phyloP scores from a whole-genome alignment of 306 rosid genomes.

The Citrullus colocynthis region DNA sequence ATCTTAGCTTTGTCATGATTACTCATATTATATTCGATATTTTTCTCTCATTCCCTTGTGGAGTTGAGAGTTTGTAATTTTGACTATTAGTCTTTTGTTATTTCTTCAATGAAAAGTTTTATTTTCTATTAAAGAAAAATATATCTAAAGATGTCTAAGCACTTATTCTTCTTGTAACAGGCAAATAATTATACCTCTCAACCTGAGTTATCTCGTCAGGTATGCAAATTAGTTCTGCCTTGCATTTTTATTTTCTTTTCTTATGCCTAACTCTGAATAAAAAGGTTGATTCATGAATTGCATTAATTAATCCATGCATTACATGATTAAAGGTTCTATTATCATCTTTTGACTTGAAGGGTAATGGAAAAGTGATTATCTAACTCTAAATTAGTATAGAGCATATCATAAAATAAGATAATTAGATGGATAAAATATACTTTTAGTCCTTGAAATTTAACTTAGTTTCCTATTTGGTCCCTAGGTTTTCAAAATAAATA shows the following conservation, averaged over 20 bases:
- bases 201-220: slow-evolving; percentile 85
- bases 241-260: not conserved
- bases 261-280: not conserved
- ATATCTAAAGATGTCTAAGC: not conserved
- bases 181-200: slow-evolving; percentile 62
- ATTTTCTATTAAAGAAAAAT: too few relatives aligned
- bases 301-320: not conserved
- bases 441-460: not conserved
- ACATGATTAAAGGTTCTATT: not conserved
- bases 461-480: not conserved
- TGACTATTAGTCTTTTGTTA: too few relatives aligned
- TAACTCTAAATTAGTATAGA: not conserved
- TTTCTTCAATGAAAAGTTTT: too few relatives aligned
- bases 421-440: not conserved
- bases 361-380: not conserved
- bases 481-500: not conserved
- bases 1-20: too few relatives aligned
- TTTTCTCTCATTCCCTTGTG: too few relatives aligned
- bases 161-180: slow-evolving; percentile 23
- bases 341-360: not conserved
- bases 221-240: slow-evolving; percentile 11
- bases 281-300: not conserved
- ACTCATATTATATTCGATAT: too few relatives aligned
- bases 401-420: not conserved
- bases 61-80: too few relatives aligned